Percentiles rank a stretch among this genome's conserved stretches.
Evolutionary conservation across 306 rosid genomes (phyloP).

Genomic region (Sophora flavescens): DNA sequence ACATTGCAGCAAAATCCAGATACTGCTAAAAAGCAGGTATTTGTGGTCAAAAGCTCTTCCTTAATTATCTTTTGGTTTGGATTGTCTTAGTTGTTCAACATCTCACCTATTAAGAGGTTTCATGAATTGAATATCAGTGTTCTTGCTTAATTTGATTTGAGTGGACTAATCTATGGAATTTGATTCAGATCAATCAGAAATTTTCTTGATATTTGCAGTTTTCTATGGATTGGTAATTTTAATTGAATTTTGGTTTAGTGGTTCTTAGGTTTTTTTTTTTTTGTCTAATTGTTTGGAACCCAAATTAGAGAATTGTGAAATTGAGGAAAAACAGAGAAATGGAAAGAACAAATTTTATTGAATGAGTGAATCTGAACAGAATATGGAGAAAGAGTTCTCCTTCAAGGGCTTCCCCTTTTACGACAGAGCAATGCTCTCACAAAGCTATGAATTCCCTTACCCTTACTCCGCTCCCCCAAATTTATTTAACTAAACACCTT

Average conservation of each 20-base stretch:
- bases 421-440: background rate
- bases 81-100: conserved; percentile 25
- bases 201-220: conserved; percentile 17
- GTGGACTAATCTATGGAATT: background rate
- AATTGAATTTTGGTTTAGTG: too few species aligned
- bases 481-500: background rate
- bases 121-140: conserved; percentile 1
- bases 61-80: conserved; percentile 19
- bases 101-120: conserved; percentile 27
- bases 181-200: background rate
- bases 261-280: too few species aligned
- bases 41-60: conserved; percentile 24
- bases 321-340: too few species aligned
- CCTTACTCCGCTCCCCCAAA: background rate
- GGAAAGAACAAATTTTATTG: background rate
- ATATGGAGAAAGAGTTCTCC: background rate
- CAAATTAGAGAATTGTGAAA: background rate
- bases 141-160: conserved; percentile 14
- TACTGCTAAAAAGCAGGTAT: conserved; percentile 78
- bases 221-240: background rate
- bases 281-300: background rate
- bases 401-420: background rate
- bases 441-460: background rate
- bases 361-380: background rate
- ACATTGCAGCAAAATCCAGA: conserved; percentile 68